Evolutionary conservation across 768 basidiomycete genomes (phyloP).

Genomic region (Botryobasidium botryosum): DNA sequence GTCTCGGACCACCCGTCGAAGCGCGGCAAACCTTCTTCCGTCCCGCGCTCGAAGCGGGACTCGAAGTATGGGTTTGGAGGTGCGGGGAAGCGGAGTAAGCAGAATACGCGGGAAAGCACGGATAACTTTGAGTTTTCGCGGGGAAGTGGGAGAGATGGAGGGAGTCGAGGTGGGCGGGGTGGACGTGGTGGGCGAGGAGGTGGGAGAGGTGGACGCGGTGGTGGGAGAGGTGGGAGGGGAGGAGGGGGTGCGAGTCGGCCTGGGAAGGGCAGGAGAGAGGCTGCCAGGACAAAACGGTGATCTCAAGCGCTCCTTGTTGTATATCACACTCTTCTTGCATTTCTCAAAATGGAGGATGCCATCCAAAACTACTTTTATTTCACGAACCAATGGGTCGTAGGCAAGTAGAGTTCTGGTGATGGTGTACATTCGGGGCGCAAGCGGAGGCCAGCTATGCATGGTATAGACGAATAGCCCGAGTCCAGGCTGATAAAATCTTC

Average conservation of each 20-base stretch:
- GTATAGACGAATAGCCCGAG: too few species aligned
- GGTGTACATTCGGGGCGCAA: too few species aligned
- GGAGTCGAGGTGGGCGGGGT: slow-evolving; percentile 22
- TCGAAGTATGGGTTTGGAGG: slow-evolving; percentile 64
- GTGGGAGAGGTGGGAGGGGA: slow-evolving; percentile 18
- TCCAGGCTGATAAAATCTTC: too few species aligned
- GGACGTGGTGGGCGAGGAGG: slow-evolving; percentile 17
- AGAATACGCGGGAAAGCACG: slow-evolving; percentile 67
- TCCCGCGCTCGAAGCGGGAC: slow-evolving; percentile 49
- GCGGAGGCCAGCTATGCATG: too few species aligned
- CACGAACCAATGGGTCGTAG: too few species aligned
- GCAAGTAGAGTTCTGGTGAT: too few species aligned
- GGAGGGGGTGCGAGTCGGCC: slow-evolving; percentile 16
- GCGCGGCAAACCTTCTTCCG: slow-evolving; percentile 15
- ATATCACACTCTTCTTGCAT: too few species aligned
- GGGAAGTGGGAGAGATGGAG: slow-evolving; percentile 17
- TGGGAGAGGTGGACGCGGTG: slow-evolving; percentile 19
- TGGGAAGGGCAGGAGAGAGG: slow-evolving; percentile 17
- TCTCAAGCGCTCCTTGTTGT: too few species aligned
- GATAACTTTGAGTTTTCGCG: slow-evolving; percentile 40
- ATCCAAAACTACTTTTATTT: too few species aligned
- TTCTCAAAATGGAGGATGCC: too few species aligned
- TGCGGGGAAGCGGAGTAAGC: slow-evolving; percentile 43
- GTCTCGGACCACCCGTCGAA: slow-evolving; percentile 59
- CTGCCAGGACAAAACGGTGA: too few species aligned